Percentiles rank a stretch among this genome's conserved stretches.
phyloP scores from a whole-genome alignment of 73 alveolate species.

The Tetrahymena borealis region DNA sequence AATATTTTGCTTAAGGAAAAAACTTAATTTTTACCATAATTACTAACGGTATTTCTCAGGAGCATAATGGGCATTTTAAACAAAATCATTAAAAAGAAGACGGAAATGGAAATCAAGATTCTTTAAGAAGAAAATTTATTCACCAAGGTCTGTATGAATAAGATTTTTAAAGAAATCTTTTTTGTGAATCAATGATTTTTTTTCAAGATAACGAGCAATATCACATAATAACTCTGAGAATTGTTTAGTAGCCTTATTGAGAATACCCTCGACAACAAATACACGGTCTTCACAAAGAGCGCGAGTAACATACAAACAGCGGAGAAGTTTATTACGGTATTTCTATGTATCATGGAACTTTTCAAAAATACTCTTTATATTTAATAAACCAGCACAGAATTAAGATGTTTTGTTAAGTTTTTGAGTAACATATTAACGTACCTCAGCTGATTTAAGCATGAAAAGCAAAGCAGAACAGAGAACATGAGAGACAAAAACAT shows the following conservation, averaged over 20 bases:
- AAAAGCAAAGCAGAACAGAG: neutral
- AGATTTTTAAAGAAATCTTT: neutral
- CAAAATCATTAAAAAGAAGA: neutral
- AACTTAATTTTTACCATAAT: neutral
- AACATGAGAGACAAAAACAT: neutral
- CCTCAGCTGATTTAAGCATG: neutral
- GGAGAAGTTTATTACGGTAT: neutral
- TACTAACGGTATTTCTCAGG: neutral
- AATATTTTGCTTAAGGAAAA: neutral
- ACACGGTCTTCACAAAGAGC: neutral
- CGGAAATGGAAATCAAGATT: neutral
- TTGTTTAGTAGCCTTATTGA: neutral
- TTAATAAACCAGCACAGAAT: neutral
- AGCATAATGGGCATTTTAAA: neutral
- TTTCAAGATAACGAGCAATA: neutral
- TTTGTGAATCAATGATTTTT: neutral
- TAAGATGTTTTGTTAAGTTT: neutral
- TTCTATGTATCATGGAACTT: neutral
- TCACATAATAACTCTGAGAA: neutral
- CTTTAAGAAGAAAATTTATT: neutral
- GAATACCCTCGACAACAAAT: neutral
- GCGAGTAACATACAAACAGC: neutral
- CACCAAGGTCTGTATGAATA: neutral
- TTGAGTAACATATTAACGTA: neutral
- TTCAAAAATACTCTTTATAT: neutral